These are phyloP conservation scores for Xylariaceae sp. DNA, from an alignment of 2,329 filamentous ascomycete species.

Conservation along the genomic window DNA sequence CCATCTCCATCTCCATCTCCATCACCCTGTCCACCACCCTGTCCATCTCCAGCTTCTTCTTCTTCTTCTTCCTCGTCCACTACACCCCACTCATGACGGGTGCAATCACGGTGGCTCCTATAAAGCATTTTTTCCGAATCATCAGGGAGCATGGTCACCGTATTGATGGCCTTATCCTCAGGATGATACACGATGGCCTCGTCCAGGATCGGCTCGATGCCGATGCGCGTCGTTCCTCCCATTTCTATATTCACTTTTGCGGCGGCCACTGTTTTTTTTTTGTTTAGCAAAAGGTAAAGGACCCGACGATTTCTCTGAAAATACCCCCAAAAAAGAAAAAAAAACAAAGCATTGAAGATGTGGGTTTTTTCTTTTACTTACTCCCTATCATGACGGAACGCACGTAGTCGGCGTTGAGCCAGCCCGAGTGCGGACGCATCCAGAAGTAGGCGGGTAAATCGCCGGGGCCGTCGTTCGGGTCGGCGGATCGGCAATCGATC, in stretches of 20 bases:
- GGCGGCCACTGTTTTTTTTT: slow-evolving; percentile 4
- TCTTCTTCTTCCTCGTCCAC: too few relatives aligned
- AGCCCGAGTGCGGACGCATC: slow-evolving; percentile 6
- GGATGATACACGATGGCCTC: background rate
- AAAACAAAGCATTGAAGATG: background rate
- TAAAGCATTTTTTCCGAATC: too few relatives aligned
- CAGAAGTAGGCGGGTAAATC: slow-evolving; percentile 6
- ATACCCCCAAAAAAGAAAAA: background rate
- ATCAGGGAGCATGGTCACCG: slow-evolving; percentile 3
- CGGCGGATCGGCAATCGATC: slow-evolving; percentile 1
- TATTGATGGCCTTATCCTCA: background rate
- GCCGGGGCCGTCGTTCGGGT: background rate
- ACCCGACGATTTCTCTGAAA: background rate
- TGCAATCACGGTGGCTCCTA: too few relatives aligned
- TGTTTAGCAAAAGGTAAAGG: background rate
- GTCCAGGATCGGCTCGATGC: slow-evolving; percentile 17
- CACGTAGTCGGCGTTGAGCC: slow-evolving; percentile 19
- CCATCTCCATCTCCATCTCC: slow-evolving; percentile 11
- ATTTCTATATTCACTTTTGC: slow-evolving; percentile 11
- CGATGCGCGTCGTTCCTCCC: slow-evolving; percentile 11
- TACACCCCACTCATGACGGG: too few relatives aligned
- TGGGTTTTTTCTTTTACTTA: too few relatives aligned
- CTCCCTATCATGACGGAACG: slow-evolving; percentile 20
- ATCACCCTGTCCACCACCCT: slow-evolving; percentile 15
- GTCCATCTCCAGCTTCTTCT: slow-evolving; percentile 11